A percentile compares a stretch with the other conserved stretches of the same genome.
Evolutionary conservation across 768 basidiomycete genomes (phyloP).

Genomic region (Naganishia vishniacii): DNA sequence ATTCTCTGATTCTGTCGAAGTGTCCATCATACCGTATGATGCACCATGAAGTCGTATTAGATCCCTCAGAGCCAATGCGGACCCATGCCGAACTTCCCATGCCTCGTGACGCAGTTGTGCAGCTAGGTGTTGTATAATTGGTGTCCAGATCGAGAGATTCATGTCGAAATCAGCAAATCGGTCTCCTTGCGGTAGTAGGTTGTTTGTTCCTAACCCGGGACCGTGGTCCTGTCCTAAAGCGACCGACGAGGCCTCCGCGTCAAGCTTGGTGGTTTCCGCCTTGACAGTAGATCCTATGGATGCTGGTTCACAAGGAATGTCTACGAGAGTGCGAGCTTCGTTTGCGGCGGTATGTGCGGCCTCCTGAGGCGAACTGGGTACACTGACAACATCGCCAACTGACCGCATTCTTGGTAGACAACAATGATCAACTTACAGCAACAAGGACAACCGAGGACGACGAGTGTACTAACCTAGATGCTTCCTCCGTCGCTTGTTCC

Average conservation of each 20-base stretch:
- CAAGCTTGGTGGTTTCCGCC: too few species aligned
- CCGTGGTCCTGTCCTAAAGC: too few species aligned
- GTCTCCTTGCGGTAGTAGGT: neutral
- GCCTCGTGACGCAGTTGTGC: slow-evolving; percentile 72
- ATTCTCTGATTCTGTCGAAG: slow-evolving; percentile 10
- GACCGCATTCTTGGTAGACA: neutral
- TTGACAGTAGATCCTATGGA: too few species aligned
- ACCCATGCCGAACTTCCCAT: slow-evolving; percentile 93
- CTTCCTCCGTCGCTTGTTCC: slow-evolving; percentile 56
- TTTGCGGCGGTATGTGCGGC: too few species aligned
- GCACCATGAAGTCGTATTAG: slow-evolving; percentile 53
- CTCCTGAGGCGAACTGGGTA: neutral
- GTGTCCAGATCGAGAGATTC: slow-evolving; percentile 48
- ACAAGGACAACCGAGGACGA: neutral
- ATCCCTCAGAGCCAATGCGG: slow-evolving; percentile 83
- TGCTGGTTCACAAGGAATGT: too few species aligned
- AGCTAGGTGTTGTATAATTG: slow-evolving; percentile 69
- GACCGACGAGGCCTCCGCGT: too few species aligned
- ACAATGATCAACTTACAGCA: neutral
- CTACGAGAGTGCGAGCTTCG: too few species aligned
- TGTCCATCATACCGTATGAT: slow-evolving; percentile 1
- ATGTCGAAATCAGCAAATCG: neutral
- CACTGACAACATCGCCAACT: neutral
- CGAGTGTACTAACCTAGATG: neutral
- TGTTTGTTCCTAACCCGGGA: slow-evolving; percentile 24